phyloP scores from a whole-genome alignment of 352 stramenopile species.

The Phytophthora pini region DNA sequence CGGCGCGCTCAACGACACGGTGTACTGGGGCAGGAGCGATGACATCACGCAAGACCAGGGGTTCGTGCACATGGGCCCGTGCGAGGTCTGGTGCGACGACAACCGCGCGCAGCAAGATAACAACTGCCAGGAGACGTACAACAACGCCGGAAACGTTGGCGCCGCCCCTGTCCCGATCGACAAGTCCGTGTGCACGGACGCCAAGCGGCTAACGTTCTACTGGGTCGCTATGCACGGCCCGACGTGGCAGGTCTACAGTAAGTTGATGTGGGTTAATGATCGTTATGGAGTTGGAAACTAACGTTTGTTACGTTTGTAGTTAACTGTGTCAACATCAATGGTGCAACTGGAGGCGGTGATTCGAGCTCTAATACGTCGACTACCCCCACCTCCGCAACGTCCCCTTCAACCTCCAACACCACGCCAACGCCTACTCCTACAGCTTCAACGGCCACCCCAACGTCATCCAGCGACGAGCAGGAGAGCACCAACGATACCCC shows the following conservation, averaged over 20 bases:
- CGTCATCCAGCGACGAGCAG: constrained; percentile 15
- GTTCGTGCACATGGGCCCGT: constrained; percentile 54
- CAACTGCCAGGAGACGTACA: constrained; percentile 47
- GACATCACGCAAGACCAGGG: constrained; percentile 39
- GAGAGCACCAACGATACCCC: constrained; percentile 2
- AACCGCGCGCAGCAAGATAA: constrained; percentile 42
- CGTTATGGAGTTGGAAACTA: constrained; percentile 6
- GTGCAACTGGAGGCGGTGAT: constrained; percentile 4
- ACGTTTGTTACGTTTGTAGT: constrained; percentile 16
- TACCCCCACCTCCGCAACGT: constrained; percentile 6
- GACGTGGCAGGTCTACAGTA: constrained; percentile 66
- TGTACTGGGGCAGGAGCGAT: constrained; percentile 48
- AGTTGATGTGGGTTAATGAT: constrained; percentile 3
- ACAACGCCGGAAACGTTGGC: constrained; percentile 24
- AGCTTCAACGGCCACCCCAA: constrained; percentile 6
- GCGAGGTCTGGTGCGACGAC: constrained; percentile 54
- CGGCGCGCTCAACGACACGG: constrained; percentile 37
- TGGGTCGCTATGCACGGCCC: constrained; percentile 61
- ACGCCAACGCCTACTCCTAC: constrained; percentile 9
- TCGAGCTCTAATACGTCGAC: constrained; percentile 14
- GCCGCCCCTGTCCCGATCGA: constrained; percentile 46
- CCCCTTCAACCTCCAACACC: constrained; percentile 16
- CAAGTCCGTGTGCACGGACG: constrained; percentile 40
- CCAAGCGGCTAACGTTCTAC: constrained; percentile 54
- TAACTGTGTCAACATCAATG: constrained; percentile 46